Evolutionary conservation across 805 yeast genomes (phyloP), one percentile per base, ranked within the genome.

Genomic region (Scheffersomyces spartinae): DNA sequence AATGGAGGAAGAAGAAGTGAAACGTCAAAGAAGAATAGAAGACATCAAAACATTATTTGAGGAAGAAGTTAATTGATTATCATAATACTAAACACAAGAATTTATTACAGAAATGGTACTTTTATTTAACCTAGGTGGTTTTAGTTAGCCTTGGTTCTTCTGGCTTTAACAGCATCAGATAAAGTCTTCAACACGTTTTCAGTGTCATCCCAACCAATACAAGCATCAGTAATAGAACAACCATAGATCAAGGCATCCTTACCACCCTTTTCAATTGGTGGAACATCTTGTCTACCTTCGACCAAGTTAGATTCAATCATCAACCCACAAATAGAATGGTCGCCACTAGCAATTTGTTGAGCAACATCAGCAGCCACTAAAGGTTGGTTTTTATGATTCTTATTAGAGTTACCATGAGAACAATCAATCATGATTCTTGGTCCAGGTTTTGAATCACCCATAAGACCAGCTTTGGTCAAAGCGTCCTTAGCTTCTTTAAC

Each of bases 331-430:
- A 88, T 74, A 32, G 61, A 61, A 27, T 71, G 68, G 52, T 84
- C 94, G 44, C 98, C 98, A 15, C 57, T 61, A 18, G 80, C 58
- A 24, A 88, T 64, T 60, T 91, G 97, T 39, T 71, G 73, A 25
- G 88, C 84, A 28, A 88, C 91, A 30, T 66, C 72, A 15, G 68
- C 60, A 38, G 84, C 76, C n/a, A 91, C 98, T 53, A 68, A 74
- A 32, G 98, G 96, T 63, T 91, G 98, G 63, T 91, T 91, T 50
- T 74, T 71, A 75, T 71, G 85, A 61, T 91, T 91, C 61, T 91
- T 91, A 56, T 68, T 74, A 19, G 96, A 85, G 67, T 91, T 91
- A 44, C 95, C 98, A 58, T 91, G 98, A 24, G 96, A 86, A 61
- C 95, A 91, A 61, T 91, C 98, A 34, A 91, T 80, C 98, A 91